A percentile compares a stretch with the other conserved stretches of the same genome.
Conservation (phyloP, 345 rosid genomes). For the Aegle marmelos region DNA sequence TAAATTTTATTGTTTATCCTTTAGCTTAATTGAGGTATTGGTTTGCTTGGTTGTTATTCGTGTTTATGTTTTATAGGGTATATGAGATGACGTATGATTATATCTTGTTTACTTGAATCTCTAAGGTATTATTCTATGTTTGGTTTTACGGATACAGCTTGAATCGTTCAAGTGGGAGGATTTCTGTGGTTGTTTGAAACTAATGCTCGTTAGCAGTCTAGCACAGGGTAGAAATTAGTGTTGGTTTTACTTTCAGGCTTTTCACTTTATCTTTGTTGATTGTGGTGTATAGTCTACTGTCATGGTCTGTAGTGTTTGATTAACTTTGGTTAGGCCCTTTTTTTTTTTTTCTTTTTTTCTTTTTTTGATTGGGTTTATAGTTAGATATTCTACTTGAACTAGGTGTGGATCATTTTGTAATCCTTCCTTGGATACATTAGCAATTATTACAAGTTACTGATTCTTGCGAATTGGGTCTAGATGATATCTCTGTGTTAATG, state of each 20-base stretch:
- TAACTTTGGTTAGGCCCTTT: not conserved
- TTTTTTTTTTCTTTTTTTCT: not conserved
- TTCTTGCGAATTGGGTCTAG: not conserved
- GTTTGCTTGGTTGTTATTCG: not conserved
- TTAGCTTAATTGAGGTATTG: not conserved
- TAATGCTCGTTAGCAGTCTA: not conserved
- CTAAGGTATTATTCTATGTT: not conserved
- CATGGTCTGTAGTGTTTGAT: not conserved
- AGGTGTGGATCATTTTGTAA: not conserved
- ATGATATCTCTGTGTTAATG: not conserved
- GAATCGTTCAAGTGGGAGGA: not conserved
- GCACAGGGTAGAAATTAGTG: not conserved
- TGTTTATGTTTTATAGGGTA: not conserved
- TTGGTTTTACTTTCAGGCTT: not conserved
- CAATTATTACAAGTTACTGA: not conserved
- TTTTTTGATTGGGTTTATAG: not conserved
- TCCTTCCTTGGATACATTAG: not conserved
- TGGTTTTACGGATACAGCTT: not conserved
- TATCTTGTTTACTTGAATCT: not conserved
- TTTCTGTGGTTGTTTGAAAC: not conserved
- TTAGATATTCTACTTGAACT: not conserved
- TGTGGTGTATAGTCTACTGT: not conserved
- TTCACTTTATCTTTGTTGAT: not conserved
- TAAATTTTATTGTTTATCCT: not conserved
- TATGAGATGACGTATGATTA: not conserved